A percentile compares a stretch with the other conserved stretches of the same genome.
Conservation (phyloP, 257 asterid genomes). For the Fraxinus anomala region DNA sequence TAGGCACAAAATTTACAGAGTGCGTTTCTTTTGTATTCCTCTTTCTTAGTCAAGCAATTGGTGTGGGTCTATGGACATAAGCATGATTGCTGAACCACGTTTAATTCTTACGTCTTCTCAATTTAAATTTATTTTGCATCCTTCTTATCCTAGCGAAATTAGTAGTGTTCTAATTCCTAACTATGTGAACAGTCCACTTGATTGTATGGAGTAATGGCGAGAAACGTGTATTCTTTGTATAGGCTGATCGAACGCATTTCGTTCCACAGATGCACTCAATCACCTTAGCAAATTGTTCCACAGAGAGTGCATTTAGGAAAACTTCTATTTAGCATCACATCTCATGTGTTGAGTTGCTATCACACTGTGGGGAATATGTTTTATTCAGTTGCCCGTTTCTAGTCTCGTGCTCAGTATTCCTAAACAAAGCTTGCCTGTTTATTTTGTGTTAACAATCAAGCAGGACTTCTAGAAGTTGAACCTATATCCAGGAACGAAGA, state of each 20-base stretch:
- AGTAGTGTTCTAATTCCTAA: not conserved
- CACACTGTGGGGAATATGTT: not conserved
- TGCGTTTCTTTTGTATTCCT: not conserved
- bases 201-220: not conserved
- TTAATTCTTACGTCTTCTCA: not conserved
- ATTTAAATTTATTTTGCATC: not conserved
- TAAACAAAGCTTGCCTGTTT: too few species aligned
- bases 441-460: not conserved
- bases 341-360: not conserved
- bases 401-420: not conserved
- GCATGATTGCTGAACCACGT: not conserved
- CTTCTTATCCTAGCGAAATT: not conserved
- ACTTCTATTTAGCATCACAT: not conserved
- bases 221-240: not conserved
- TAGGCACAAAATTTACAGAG: not conserved
- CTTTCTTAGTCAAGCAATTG: not conserved
- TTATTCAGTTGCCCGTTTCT: not conserved
- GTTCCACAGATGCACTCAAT: not conserved
- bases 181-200: not conserved
- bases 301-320: too few species aligned
- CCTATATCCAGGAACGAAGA: not conserved
- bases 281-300: not conserved
- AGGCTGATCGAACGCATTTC: not conserved
- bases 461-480: not conserved
- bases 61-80: not conserved